Percentiles rank a stretch among this genome's conserved stretches.
Evolutionary conservation across 768 basidiomycete genomes (phyloP).

Genomic region (Panaeolus cyanescens): DNA sequence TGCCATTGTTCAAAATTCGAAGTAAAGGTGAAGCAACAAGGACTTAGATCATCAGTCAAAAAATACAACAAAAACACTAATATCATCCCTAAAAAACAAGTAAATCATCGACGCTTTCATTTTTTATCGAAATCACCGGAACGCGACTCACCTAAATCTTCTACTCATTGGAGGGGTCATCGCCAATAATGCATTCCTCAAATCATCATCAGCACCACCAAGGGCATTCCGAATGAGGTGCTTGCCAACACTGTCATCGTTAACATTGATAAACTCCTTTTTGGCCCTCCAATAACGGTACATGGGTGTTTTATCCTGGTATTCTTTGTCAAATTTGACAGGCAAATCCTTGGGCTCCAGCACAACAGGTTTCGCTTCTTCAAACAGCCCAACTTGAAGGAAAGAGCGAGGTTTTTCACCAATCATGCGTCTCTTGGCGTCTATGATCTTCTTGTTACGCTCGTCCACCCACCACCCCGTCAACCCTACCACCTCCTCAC

Average conservation of each 20-base stretch:
- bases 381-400: not conserved
- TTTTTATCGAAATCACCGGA: not conserved
- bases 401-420: not conserved
- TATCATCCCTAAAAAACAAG: constrained; percentile 22
- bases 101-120: not conserved
- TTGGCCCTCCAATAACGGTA: constrained; percentile 42
- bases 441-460: constrained; percentile 4
- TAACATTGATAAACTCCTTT: constrained; percentile 38
- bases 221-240: constrained; percentile 58
- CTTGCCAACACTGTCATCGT: constrained; percentile 47
- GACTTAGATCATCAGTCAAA: constrained; percentile 17
- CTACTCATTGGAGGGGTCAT: constrained; percentile 39
- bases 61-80: constrained; percentile 26
- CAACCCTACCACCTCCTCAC: constrained; percentile 53
- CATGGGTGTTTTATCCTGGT: constrained; percentile 28
- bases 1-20: too few relatives aligned
- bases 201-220: constrained; percentile 49
- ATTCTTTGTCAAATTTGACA: constrained; percentile 28
- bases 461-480: constrained; percentile 28
- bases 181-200: constrained; percentile 39
- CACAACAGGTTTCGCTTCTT: not conserved
- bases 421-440: not conserved
- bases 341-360: constrained; percentile 28
- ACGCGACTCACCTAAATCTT: constrained; percentile 34
- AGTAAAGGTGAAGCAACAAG: not conserved